Conservation (phyloP, 352 stramenopile species). For the Hyaloperonospora brassicae region DNA sequence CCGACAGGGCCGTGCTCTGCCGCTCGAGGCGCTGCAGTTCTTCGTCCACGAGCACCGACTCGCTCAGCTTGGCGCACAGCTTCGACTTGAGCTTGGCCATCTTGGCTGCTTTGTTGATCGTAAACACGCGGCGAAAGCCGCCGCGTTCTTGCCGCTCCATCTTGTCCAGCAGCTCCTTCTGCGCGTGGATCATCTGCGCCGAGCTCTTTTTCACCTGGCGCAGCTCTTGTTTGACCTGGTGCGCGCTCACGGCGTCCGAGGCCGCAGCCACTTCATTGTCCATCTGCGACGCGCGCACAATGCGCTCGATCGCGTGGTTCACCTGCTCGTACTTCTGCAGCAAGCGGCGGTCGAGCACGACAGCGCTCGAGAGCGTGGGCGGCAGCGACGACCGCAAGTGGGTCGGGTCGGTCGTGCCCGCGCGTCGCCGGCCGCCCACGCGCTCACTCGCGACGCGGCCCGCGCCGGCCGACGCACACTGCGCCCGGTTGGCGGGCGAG, state of each 20-base stretch:
- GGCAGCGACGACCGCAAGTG: slow-evolving; percentile 32
- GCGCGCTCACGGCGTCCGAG: slow-evolving; percentile 15
- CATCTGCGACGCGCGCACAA: slow-evolving; percentile 54
- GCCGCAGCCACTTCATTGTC: slow-evolving; percentile 17
- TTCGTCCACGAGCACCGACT: slow-evolving; percentile 57
- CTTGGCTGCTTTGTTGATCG: slow-evolving; percentile 57
- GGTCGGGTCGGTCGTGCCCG: slow-evolving; percentile 22
- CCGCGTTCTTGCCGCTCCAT: slow-evolving; percentile 67
- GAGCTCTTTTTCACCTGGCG: slow-evolving; percentile 56
- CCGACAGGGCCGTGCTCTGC: slow-evolving; percentile 53
- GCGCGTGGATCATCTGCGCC: slow-evolving; percentile 66
- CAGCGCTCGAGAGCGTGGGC: slow-evolving; percentile 21
- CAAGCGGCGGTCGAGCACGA: slow-evolving; percentile 55
- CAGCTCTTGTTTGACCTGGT: slow-evolving; percentile 42
- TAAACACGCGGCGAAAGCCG: slow-evolving; percentile 57
- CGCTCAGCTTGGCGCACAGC: slow-evolving; percentile 61
- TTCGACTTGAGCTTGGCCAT: slow-evolving; percentile 68
- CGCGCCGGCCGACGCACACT: no score
- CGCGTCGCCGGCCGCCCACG: slow-evolving; percentile 18
- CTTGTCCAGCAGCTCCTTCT: slow-evolving; percentile 77
- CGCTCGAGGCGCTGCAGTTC: slow-evolving; percentile 58
- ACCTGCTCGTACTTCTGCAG: slow-evolving; percentile 71
- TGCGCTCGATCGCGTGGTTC: slow-evolving; percentile 65
- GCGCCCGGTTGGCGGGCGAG: no score
- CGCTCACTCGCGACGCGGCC: slow-evolving; percentile 14